Conservation (phyloP, 768 basidiomycete species). For the Brasilioporus rufonigricans region DNA sequence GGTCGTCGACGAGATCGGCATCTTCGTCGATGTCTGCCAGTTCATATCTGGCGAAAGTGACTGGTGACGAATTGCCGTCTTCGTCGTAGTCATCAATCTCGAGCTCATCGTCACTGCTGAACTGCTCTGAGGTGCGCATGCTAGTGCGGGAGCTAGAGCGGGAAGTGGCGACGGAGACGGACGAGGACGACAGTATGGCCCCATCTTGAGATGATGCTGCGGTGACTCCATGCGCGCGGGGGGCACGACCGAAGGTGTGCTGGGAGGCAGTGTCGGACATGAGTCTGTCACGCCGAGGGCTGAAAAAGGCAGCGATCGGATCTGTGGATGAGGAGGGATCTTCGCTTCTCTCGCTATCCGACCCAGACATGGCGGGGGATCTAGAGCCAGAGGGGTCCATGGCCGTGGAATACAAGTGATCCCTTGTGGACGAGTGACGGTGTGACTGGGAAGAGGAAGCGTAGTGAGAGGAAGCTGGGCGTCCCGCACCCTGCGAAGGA, state of each 20-base stretch:
- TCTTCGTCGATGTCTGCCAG: conserved; percentile 35
- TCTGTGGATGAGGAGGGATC: conserved; percentile 37
- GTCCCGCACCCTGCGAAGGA: conserved; percentile 32
- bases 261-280: conserved; percentile 44
- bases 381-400: neutral
- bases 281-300: conserved; percentile 24
- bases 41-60: conserved; percentile 41
- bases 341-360: conserved; percentile 34
- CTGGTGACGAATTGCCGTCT: conserved; percentile 33
- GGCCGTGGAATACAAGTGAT: neutral
- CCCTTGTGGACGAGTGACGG: conserved; percentile 14
- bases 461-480: conserved; percentile 19
- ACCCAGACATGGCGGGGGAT: conserved; percentile 16
- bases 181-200: conserved; percentile 40
- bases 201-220: conserved; percentile 24
- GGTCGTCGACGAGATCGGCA: conserved; percentile 23
- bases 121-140: conserved; percentile 36
- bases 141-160: conserved; percentile 34
- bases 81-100: conserved; percentile 41
- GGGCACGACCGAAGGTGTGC: conserved; percentile 49
- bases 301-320: conserved; percentile 21
- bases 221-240: conserved; percentile 23
- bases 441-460: conserved; percentile 14
- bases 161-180: conserved; percentile 40
- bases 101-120: conserved; percentile 49